Conservation (phyloP, 2,329 filamentous ascomycete genomes). For the Trichophyton rubrum region DNA sequence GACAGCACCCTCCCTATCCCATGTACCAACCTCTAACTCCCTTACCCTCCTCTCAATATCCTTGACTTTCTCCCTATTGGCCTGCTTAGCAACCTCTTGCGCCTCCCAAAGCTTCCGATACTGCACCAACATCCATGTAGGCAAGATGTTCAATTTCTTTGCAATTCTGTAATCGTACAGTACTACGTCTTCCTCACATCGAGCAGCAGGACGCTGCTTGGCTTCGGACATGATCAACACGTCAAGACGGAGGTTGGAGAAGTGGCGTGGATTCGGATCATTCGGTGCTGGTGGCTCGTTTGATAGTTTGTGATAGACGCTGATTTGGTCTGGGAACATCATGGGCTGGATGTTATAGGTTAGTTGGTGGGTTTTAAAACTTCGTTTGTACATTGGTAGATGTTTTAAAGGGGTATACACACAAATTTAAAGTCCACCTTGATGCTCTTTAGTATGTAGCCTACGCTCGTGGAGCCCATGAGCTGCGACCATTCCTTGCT, state of each 20-base stretch:
- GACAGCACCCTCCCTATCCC: slow-evolving; percentile 58
- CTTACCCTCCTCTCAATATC: slow-evolving; percentile 48
- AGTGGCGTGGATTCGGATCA: slow-evolving; percentile 17
- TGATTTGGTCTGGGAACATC: slow-evolving; percentile 69
- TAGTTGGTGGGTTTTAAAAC: neutral
- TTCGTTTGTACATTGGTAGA: too few relatives aligned
- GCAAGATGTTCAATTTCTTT: slow-evolving; percentile 43
- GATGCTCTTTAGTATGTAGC: slow-evolving; percentile 69
- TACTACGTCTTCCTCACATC: slow-evolving; percentile 64
- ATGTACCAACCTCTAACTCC: slow-evolving; percentile 56
- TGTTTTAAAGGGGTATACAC: slow-evolving; percentile 24
- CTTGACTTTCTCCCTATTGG: slow-evolving; percentile 42
- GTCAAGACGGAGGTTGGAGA: slow-evolving; percentile 35
- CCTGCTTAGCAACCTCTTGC: slow-evolving; percentile 47
- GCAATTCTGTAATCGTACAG: slow-evolving; percentile 59
- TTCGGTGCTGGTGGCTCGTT: slow-evolving; percentile 21
- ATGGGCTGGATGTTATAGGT: slow-evolving; percentile 48
- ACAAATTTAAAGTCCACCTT: slow-evolving; percentile 82
- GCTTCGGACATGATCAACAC: slow-evolving; percentile 61
- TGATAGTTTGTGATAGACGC: slow-evolving; percentile 65
- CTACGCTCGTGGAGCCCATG: slow-evolving; percentile 52
- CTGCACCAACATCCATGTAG: slow-evolving; percentile 48
- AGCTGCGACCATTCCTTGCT: slow-evolving; percentile 55
- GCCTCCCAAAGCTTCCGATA: slow-evolving; percentile 47
- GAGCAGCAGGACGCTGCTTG: slow-evolving; percentile 58